phyloP scores from a whole-genome alignment of 768 basidiomycete genomes.

The Sarcodon sp. region DNA sequence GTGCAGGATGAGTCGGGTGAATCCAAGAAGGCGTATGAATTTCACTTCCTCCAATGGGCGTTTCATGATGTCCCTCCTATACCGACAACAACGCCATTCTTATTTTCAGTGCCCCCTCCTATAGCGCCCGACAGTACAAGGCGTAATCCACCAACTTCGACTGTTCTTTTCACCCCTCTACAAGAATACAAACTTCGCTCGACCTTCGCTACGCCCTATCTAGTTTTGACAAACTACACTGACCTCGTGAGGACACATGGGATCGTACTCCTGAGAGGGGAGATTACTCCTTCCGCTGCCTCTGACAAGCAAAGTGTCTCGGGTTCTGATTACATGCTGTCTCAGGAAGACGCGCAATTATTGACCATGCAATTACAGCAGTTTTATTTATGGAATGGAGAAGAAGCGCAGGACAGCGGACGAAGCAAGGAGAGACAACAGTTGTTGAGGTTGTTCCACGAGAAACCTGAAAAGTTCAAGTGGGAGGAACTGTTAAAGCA shows the following conservation, averaged over 20 bases:
- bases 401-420: conserved; percentile 17
- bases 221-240: conserved; percentile 86
- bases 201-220: conserved; percentile 81
- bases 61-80: conserved; percentile 62
- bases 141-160: conserved; percentile 43
- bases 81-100: conserved; percentile 33
- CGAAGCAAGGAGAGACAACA: conserved; percentile 26
- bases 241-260: conserved; percentile 74
- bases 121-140: conserved; percentile 10
- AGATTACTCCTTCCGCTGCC: conserved; percentile 64
- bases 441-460: conserved; percentile 63
- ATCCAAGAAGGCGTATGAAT: conserved; percentile 44
- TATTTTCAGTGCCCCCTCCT: conserved; percentile 25
- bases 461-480: conserved; percentile 63
- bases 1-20: conserved; percentile 19
- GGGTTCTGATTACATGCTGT: conserved; percentile 41
- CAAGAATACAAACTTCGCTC: conserved; percentile 84
- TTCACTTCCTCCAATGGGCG: conserved; percentile 84
- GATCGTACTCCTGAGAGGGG: conserved; percentile 79
- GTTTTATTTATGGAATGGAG: conserved; percentile 61
- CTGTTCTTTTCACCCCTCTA: conserved; percentile 84
- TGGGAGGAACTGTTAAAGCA: conserved; percentile 71
- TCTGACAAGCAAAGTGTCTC: conserved; percentile 24
- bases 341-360: conserved; percentile 74
- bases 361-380: conserved; percentile 72